Evolutionary conservation across 179 eudicot species (phyloP).

Genomic region (Dionaea muscipula): DNA sequence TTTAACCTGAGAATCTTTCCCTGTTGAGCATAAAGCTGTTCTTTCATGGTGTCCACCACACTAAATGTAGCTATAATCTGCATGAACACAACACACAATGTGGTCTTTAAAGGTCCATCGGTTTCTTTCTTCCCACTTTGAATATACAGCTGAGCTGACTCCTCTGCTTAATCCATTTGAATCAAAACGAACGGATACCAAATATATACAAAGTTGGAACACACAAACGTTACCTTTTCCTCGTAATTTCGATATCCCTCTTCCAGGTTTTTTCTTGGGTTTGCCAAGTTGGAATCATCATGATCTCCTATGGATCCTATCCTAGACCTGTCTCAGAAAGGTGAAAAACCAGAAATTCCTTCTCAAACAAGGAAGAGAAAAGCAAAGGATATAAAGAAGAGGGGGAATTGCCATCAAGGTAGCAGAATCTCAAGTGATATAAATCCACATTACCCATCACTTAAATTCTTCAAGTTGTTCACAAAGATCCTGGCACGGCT

Average conservation of each 20-base stretch:
- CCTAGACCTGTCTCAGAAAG: conserved; percentile 29
- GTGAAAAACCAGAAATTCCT: conserved; percentile 7
- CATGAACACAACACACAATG: conserved; percentile 6
- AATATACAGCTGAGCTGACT: no score
- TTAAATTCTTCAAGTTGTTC: conserved; percentile 62
- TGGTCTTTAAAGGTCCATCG: neutral
- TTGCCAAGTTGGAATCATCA: conserved; percentile 31
- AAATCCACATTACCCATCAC: conserved; percentile 43
- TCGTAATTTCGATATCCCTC: conserved; percentile 85
- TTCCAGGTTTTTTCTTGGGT: conserved; percentile 70
- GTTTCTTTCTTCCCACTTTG: no score
- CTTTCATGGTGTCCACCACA: conserved; percentile 95
- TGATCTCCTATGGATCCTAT: conserved; percentile 24
- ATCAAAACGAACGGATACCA: no score
- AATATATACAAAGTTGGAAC: no score
- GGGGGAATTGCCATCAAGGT: no score
- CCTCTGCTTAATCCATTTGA: no score
- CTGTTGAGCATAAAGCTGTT: conserved; percentile 60
- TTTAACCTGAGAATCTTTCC: conserved; percentile 55
- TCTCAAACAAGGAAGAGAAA: neutral
- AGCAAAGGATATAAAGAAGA: neutral
- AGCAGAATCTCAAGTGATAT: no score
- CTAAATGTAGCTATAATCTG: conserved; percentile 93
- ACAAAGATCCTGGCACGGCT: conserved; percentile 63
- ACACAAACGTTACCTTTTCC: conserved; percentile 58